phyloP scores from a whole-genome alignment of 176 grass and related monocot genomes.

The Avena sativa region DNA sequence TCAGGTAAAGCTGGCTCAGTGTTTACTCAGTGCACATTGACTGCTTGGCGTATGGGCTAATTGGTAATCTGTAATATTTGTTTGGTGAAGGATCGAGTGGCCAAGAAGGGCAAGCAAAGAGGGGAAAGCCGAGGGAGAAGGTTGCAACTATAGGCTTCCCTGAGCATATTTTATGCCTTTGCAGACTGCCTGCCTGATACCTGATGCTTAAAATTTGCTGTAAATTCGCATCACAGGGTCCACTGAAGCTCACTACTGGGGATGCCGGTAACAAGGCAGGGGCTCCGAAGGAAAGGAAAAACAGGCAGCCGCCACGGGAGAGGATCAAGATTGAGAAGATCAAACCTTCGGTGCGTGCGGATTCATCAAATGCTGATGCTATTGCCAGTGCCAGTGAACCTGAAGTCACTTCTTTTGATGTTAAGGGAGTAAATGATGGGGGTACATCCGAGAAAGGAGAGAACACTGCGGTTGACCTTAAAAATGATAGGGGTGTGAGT shows the following conservation, averaged over 20 bases:
- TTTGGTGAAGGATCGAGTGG: conserved; percentile 56
- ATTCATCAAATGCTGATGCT: conserved; percentile 51
- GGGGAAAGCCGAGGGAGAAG: conserved; percentile 78
- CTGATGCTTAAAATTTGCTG: conserved; percentile 28
- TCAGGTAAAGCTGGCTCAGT: conserved; percentile 59
- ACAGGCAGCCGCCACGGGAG: conserved; percentile 48
- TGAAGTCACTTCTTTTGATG: conserved; percentile 45
- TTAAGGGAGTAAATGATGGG: conserved; percentile 46
- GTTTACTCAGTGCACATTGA: conserved; percentile 33
- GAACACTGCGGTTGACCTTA: conserved; percentile 30
- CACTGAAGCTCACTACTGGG: conserved; percentile 59
- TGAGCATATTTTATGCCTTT: conserved; percentile 34
- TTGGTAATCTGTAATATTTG: conserved; percentile 32
- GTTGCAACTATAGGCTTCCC: conserved; percentile 43
- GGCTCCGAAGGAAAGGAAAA: conserved; percentile 63
- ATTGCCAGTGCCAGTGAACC: conserved; percentile 58
- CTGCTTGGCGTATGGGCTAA: not conserved
- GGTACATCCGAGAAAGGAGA: conserved; percentile 40
- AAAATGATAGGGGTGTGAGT: conserved; percentile 45
- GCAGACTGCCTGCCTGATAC: not conserved
- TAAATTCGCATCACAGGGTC: conserved; percentile 50
- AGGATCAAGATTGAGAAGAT: conserved; percentile 63
- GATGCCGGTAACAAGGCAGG: conserved; percentile 45
- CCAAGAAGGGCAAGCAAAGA: conserved; percentile 70
- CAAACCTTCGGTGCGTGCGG: conserved; percentile 40